Evolutionary conservation across 1,284 basidiomycete species (phyloP).

Genomic region (Athelia sp.): DNA sequence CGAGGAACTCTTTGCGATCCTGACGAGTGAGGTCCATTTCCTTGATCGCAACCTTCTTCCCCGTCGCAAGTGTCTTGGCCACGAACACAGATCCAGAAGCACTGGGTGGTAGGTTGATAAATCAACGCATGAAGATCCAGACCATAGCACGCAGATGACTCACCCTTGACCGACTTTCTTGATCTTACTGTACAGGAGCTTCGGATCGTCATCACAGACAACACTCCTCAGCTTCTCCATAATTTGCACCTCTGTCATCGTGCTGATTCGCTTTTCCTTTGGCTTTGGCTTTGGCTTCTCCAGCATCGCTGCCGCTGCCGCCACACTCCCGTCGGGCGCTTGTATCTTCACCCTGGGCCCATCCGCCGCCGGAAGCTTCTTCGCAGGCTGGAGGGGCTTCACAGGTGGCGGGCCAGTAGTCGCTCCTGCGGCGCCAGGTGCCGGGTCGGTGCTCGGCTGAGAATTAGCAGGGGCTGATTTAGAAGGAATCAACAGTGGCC

Average conservation of each 20-base stretch:
- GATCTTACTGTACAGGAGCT: conserved; percentile 91
- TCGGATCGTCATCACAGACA: conserved; percentile 85
- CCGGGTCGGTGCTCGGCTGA: conserved; percentile 38
- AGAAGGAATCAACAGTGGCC: conserved; percentile 40
- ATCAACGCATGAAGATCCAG: conserved; percentile 1
- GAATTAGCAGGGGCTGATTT: conserved; percentile 51
- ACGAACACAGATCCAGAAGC: conserved; percentile 99
- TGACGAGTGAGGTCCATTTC: conserved; percentile 98
- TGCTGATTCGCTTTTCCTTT: conserved; percentile 85
- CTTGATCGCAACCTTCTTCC: conserved; percentile 96
- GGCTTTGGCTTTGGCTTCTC: conserved; percentile 66
- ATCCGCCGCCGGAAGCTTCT: conserved; percentile 41
- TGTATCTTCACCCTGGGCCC: conserved; percentile 36
- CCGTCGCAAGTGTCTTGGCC: conserved; percentile 87
- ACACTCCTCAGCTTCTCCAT: conserved; percentile 96
- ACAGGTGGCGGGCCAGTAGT: conserved; percentile 53
- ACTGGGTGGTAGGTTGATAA: conserved; percentile 34
- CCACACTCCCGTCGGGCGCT: conserved; percentile 25
- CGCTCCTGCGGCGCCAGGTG: conserved; percentile 41
- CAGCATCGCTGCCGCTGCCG: conserved; percentile 70
- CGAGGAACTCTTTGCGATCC: conserved; percentile 95
- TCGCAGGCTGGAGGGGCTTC: conserved; percentile 73
- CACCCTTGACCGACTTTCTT: conserved; percentile 98
- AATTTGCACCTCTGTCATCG: conserved; percentile 96
- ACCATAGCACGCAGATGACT: conserved; percentile 24